A percentile compares a stretch with the other conserved stretches of the same genome.
Evolutionary conservation across 768 basidiomycete genomes (phyloP).

Genomic region (Russula earlei): DNA sequence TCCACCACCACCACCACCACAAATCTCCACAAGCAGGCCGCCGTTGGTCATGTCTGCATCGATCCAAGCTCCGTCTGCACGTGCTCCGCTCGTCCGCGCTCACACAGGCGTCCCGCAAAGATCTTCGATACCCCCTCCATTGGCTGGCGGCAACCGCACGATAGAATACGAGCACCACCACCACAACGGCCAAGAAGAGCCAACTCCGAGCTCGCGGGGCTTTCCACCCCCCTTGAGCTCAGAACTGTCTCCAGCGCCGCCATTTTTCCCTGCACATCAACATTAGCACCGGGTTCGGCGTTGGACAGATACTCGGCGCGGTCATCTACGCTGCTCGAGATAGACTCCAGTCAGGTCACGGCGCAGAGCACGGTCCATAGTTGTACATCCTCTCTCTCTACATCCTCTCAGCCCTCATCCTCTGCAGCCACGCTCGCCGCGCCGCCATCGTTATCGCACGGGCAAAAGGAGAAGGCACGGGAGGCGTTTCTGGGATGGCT

Average conservation of each 20-base stretch:
- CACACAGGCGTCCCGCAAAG: background rate
- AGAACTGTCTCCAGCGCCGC: slow-evolving; percentile 4
- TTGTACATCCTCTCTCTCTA: slow-evolving; percentile 2
- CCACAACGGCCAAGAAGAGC: background rate
- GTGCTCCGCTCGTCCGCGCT: background rate
- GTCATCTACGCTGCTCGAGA: background rate
- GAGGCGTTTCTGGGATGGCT: slow-evolving; percentile 32
- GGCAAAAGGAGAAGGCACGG: slow-evolving; percentile 4
- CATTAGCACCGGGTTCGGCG: background rate
- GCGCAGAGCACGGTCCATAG: background rate
- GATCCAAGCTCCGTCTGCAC: background rate
- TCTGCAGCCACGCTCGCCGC: background rate
- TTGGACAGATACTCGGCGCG: background rate
- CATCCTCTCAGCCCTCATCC: slow-evolving; percentile 10
- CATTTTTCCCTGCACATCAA: background rate
- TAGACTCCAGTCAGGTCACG: background rate
- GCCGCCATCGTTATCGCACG: background rate
- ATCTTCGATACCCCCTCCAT: background rate
- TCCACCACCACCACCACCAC: slow-evolving; percentile 23
- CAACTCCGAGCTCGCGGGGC: background rate
- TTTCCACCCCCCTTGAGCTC: slow-evolving; percentile 5
- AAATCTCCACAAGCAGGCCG: slow-evolving; percentile 19
- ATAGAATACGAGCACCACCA: background rate
- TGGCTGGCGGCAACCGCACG: background rate
- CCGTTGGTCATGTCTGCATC: slow-evolving; percentile 11